These are phyloP conservation scores for Jatropha podagrica DNA, from an alignment of 441 rosid species.

Conservation along the genomic window DNA sequence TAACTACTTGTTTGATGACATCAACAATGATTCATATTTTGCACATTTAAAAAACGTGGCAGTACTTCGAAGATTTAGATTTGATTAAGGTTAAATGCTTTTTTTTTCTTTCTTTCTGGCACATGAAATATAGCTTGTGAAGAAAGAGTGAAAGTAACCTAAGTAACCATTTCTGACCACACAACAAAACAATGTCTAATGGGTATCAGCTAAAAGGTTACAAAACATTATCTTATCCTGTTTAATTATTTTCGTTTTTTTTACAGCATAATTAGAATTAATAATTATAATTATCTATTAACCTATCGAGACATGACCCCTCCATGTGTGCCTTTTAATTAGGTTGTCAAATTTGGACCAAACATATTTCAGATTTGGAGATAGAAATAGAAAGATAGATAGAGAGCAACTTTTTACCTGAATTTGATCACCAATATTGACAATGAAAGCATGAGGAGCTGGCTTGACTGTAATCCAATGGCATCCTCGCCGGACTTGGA, in stretches of 20 bases:
- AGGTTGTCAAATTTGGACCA: not conserved
- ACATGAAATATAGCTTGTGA: not conserved
- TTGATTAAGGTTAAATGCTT: not conserved
- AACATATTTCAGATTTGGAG: not conserved
- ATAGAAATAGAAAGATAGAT: not conserved
- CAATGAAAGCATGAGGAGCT: constrained; percentile 61
- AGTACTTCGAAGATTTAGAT: not conserved
- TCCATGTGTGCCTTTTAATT: constrained; percentile 17
- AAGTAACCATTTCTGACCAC: no score
- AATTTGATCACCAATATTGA: constrained; percentile 84
- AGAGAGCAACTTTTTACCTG: constrained; percentile 48
- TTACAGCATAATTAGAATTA: not conserved
- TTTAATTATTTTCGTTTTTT: not conserved
- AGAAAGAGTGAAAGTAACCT: not conserved
- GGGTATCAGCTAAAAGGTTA: not conserved
- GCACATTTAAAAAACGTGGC: constrained; percentile 9
- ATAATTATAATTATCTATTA: not conserved
- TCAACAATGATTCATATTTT: not conserved
- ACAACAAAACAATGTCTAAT: no score
- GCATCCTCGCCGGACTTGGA: constrained; percentile 57
- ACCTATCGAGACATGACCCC: constrained; percentile 14
- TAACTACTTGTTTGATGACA: not conserved
- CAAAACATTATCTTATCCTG: not conserved
- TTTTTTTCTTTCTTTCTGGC: no score
- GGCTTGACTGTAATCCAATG: constrained; percentile 79